These are phyloP conservation scores for Rhodotorula sp. DNA, from an alignment of 1,284 basidiomycete genomes.

Conservation along the genomic window DNA sequence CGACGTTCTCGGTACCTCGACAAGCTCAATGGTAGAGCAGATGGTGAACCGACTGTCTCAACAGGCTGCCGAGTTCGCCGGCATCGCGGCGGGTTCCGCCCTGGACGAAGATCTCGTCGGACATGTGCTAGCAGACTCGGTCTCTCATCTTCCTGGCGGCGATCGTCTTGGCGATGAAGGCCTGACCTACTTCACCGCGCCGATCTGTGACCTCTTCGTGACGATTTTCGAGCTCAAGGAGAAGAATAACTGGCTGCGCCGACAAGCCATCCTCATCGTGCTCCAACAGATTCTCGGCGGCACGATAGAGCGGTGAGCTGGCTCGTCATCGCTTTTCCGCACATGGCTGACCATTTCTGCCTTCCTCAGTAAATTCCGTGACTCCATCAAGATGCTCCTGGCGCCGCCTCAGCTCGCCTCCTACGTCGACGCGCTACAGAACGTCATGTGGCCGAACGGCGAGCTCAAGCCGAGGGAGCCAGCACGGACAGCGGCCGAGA, in stretches of 20 bases:
- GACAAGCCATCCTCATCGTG: constrained; percentile 95
- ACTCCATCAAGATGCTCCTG: constrained; percentile 63
- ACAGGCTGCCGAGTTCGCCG: constrained; percentile 82
- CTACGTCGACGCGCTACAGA: constrained; percentile 65
- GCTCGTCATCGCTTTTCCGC: not conserved
- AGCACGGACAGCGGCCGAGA: constrained; percentile 76
- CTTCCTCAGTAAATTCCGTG: constrained; percentile 72
- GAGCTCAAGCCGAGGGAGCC: constrained; percentile 60
- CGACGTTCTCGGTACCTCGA: constrained; percentile 73
- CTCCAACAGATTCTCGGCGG: constrained; percentile 91
- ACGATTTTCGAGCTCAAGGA: constrained; percentile 92
- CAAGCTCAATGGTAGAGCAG: constrained; percentile 88
- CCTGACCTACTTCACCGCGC: constrained; percentile 67
- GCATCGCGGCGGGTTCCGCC: constrained; percentile 71
- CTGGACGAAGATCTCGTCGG: constrained; percentile 77
- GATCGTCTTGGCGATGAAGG: constrained; percentile 30
- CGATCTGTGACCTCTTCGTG: constrained; percentile 88
- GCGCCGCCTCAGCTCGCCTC: constrained; percentile 67
- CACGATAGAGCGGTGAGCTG: constrained; percentile 80
- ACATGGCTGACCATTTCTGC: not conserved
- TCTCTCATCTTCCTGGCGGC: not conserved
- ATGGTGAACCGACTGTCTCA: constrained; percentile 82
- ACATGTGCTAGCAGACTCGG: constrained; percentile 58
- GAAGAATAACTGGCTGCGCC: constrained; percentile 88
- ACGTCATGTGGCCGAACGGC: constrained; percentile 78